Conservation (phyloP, 2,329 filamentous ascomycete genomes). For the Fusarium devonianum region DNA sequence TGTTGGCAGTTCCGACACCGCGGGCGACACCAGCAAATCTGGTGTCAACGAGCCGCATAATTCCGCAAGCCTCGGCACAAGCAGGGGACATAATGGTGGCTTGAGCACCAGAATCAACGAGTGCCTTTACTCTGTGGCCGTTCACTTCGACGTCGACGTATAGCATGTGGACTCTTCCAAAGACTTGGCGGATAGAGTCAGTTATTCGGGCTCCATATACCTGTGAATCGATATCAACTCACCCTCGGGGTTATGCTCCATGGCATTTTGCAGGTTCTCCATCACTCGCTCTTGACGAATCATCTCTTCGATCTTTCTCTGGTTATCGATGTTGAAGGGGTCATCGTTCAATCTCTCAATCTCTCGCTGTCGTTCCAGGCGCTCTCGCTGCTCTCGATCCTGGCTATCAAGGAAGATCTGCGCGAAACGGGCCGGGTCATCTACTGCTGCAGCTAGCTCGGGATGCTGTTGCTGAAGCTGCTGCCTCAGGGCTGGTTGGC, state of each 20-base stretch:
- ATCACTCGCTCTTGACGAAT: constrained; percentile 94
- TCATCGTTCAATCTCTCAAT: constrained; percentile 90
- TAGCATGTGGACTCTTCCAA: constrained; percentile 93
- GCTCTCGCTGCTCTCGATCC: constrained; percentile 73
- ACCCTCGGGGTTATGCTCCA: constrained; percentile 98
- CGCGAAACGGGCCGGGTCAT: constrained; percentile 79
- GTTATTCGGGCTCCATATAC: background rate
- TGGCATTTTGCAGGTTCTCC: constrained; percentile 94
- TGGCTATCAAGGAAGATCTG: constrained; percentile 73
- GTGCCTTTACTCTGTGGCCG: constrained; percentile 87
- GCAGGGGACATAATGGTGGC: constrained; percentile 98
- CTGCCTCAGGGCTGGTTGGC: constrained; percentile 74
- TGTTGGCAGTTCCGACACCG: constrained; percentile 92
- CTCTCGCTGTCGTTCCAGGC: constrained; percentile 80
- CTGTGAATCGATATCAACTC: constrained; percentile 41
- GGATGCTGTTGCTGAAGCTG: constrained; percentile 77
- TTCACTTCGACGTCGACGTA: constrained; percentile 98
- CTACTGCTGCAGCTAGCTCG: constrained; percentile 76
- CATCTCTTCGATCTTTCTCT: constrained; percentile 93
- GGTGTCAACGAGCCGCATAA: constrained; percentile 94
- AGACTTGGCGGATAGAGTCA: constrained; percentile 64
- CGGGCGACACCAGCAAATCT: constrained; percentile 91
- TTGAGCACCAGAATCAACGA: constrained; percentile 97
- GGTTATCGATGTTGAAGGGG: constrained; percentile 91
- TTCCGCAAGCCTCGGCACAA: constrained; percentile 90